Base-by-base conservation (phyloP, 345 rosid genomes). In the Excoecaria agallocha region DNA sequence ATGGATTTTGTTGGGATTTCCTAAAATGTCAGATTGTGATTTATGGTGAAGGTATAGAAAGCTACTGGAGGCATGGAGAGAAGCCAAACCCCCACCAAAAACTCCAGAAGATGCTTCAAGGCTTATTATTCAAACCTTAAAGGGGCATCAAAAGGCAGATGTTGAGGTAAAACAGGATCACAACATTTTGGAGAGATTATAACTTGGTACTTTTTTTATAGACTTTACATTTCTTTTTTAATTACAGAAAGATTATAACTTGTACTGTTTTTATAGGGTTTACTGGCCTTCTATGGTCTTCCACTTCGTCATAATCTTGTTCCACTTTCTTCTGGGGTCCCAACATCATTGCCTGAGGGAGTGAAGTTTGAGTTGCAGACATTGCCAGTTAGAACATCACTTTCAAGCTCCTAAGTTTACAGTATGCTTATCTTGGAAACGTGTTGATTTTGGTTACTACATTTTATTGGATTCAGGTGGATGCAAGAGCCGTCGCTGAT, bases 211-310 rank as follows among this genome's bases (percentile, higher is more conserved):
- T 71, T 15, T 30, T 30, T 30, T 24, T 68, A 25, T 61, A 89
- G 97, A 96, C 94, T 41, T 78, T 94, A 19, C 85, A 66, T 12
- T 54, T 17, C 9, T 24, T 54, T 54, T 24, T 57, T 55, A 56
- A 41, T 75, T 48, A 49, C 5, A 67, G 43, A 64, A 66, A 48
- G 24, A n/a, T 58, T 57, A 46, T 8, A 35, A 19, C 50, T 55
- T 12, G n/a, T 37, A 61, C 66, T 66, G 25, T 22, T 48, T 24
- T 25, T 68, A 25, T 61, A 89, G 97, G 97, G 97, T 43, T 78
- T 94, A n/a, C 85, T 92, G 86, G 80, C 84, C 61, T 92, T 86
- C 86, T 94, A 94, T 83, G 89, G 95, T 43, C 91, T 94, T 24
- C 89, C 97, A 75, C 87, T 79, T 39, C 84, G 92, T 73, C 81